phyloP scores from a whole-genome alignment of 2,329 filamentous ascomycete genomes.

The Microcyclosporella mali region DNA sequence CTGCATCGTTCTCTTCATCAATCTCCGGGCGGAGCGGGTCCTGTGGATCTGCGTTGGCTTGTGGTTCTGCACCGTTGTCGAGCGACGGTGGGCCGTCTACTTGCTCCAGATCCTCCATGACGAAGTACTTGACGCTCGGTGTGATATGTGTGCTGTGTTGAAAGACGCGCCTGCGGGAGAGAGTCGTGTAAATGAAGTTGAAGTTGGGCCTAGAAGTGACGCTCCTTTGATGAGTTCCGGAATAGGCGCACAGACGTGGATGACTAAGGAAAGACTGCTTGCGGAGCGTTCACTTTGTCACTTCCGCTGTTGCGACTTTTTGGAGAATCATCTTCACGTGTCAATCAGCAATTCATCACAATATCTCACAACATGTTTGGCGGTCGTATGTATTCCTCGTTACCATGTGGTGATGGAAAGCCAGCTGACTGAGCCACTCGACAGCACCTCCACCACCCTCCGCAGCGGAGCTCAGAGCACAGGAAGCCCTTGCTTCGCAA shows the following conservation, averaged over 20 bases:
- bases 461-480: slow-evolving; percentile 60
- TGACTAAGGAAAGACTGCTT: too few relatives aligned
- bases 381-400: slow-evolving; percentile 18
- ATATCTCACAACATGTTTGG: slow-evolving; percentile 21
- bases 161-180: background rate
- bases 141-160: background rate
- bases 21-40: slow-evolving; percentile 43
- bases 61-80: slow-evolving; percentile 37
- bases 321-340: too few relatives aligned
- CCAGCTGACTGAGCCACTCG: slow-evolving; percentile 6
- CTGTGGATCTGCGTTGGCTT: slow-evolving; percentile 42
- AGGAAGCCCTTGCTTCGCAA: slow-evolving; percentile 61
- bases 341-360: background rate
- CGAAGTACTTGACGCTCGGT: slow-evolving; percentile 1
- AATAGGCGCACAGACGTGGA: background rate
- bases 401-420: too few relatives aligned
- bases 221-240: background rate
- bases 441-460: slow-evolving; percentile 64
- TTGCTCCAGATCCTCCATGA: slow-evolving; percentile 40
- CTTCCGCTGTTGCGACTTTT: too few relatives aligned
- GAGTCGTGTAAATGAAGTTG: slow-evolving; percentile 1
- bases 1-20: slow-evolving; percentile 43
- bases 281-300: too few relatives aligned
- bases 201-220: background rate
- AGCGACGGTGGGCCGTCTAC: slow-evolving; percentile 34